Base-by-base conservation (phyloP, 2,329 filamentous ascomycete species). In the Colletotrichum euphorbiae region DNA sequence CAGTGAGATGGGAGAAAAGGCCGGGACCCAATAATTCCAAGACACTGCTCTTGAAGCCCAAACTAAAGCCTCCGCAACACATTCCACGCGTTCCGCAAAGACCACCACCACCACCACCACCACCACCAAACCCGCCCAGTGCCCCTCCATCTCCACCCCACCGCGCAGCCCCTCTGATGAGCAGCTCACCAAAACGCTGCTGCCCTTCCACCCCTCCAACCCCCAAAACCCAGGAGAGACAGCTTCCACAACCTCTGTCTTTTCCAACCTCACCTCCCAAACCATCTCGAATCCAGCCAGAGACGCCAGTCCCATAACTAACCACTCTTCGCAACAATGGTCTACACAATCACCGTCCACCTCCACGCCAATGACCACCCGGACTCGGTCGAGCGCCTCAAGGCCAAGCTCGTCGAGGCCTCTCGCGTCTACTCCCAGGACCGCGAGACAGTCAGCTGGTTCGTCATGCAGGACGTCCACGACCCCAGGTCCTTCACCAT, bases 331-430 rank as follows among this genome's bases (percentile, higher is more conserved):
- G 31, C 21, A 42, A 54, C 71, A 84, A 90, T 90, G 88, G 88
- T 90, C 72, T 91, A 91, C 80, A 91, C 89, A 69, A 87, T 91
- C 72, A 88, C 89, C 72, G 89, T 90, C 55, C 89, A 91, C 78
- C 84, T 93, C 70, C 88, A 90, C 80, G 89, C 90, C 71, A 93
- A 93, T 75, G 83, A 88, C 65, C 85, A 91, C 74, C 79, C 84
- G 12, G 86, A 88, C 62, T 84, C 83, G 75, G 89, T 93, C 79
- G 80, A 83, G 69, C 91, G 90, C 78, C 81, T 93, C 67, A 87
- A 89, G 74, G 87, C 87, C 65, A 93, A 93, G 82, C 87, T 93
- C 65, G 85, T 90, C 75, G 91, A 93, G 77, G 91, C 91, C n/a
- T 89, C 89, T 67, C 85, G 88, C 70, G 85, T 93, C 70, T 93